These are phyloP conservation scores for Arthrobotrys entomopaga DNA, from an alignment of 2,329 filamentous ascomycete species.

Conservation along the genomic window DNA sequence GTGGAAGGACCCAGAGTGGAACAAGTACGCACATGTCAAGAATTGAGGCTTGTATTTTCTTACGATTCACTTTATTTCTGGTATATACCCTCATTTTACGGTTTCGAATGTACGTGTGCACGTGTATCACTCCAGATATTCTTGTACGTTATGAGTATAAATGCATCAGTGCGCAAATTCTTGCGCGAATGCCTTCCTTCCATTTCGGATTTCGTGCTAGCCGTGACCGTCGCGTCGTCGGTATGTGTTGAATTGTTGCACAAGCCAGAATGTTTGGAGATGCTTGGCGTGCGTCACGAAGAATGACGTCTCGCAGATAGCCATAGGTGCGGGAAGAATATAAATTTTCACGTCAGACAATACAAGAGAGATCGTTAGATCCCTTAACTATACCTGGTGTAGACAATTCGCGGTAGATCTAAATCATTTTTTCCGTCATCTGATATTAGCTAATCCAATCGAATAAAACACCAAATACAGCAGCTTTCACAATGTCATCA, in stretches of 20 bases:
- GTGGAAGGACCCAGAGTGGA: constrained; percentile 46
- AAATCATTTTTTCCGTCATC: constrained; percentile 17
- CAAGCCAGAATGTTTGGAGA: constrained; percentile 1
- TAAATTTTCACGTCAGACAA: not conserved
- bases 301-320: constrained; percentile 3
- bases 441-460: constrained; percentile 15
- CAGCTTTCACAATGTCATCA: not conserved
- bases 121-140: not conserved
- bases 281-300: constrained; percentile 53
- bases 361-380: not conserved
- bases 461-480: not conserved
- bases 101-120: not conserved
- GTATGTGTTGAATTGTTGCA: constrained; percentile 34
- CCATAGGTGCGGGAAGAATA: not conserved
- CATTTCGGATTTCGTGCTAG: too few relatives aligned
- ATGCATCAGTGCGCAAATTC: not conserved
- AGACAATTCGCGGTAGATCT: constrained; percentile 36
- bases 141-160: not conserved
- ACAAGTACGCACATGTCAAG: constrained; percentile 37
- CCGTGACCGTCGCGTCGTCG: not conserved
- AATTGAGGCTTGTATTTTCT: constrained; percentile 10
- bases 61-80: not conserved
- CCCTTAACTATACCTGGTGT: constrained; percentile 9
- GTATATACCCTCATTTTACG: constrained; percentile 20
- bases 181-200: not conserved